Evolutionary conservation across 2,329 filamentous ascomycete species (phyloP), one percentile per base, ranked within the genome.

Genomic region (Anthostomella pinea): DNA sequence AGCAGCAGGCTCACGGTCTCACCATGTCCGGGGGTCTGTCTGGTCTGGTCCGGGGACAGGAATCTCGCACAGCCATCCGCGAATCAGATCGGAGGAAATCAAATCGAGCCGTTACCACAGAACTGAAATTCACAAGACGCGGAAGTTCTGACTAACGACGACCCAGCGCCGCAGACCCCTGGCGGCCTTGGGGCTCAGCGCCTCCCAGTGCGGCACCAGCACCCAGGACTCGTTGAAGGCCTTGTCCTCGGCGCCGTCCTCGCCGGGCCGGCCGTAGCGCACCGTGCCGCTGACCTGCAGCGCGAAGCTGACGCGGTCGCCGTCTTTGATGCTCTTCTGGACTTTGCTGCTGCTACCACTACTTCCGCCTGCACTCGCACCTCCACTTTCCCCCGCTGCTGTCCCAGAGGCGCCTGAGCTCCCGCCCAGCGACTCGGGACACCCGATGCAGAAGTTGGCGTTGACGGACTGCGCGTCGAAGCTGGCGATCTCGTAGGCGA

Each of bases 201-300:
- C 64, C 46, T 81, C 76, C 76, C 79, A 75, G 63, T 87, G 87
- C 6, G 89, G 87, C 23, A 91, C 85, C 36, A 95, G 69, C 16
- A 94, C 76, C 58, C 95, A 83, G 1, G 76, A 83, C 61, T 95
- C 89, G 53, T 80, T 84, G 60, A 95, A 95, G 22, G 78, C 79
- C 49, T 79, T 79, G 59, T 79, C 74, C 19, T 10, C 22, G 19
- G 31, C 21, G 75, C 75, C 13, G 77, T 75, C 28, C 83, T 78
- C 49, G 73, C 73, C 48, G 5, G 72, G 74, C 41, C 78, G 75
- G 31, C 81, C 81, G 54, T 85, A 83, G 46, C 79, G 75, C 23
- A 94, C 79, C 44, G 70, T 77, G 5, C 88, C 88, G 54, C 78
- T 85, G 34, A 88, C 79, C 40, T 82, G 75, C n/a, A 94, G 75